Evolutionary conservation across 345 rosid species (phyloP), one percentile per base, ranked within the genome.

Genomic region (Excoecaria cochinchinensis): DNA sequence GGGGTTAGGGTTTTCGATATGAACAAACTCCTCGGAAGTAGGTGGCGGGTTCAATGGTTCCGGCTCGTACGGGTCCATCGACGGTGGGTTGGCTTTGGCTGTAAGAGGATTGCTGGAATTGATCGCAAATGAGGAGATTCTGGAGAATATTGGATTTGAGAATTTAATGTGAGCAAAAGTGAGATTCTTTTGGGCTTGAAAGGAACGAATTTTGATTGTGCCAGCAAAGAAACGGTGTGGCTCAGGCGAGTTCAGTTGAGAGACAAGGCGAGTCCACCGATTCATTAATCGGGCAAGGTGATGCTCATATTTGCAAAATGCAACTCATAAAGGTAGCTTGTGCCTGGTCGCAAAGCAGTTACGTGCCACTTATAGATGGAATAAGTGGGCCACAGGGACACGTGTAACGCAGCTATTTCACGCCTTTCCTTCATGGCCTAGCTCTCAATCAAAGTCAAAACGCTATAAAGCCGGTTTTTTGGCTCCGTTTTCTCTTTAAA

Each of bases 1-100:
- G 17, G 87, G 86, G 57, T 69, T 81, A 15, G 95, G 92, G 56
- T 81, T 89, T 40, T 92, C 98, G 79, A 94, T 83, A 85, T 90
- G 92, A 79, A 94, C 85, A 75, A 86, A 94, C 66, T 91, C 96
- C 3, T 76, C 79, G 1, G 64, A 60, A 48, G 83, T 63, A 47
- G 67, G 46, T 56, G 72, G 89, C 36, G 79, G 64, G 10, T 52
- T 52, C 70, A 55, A 53, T n/a, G 72, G 61, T 65, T 89, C 87
- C 62, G 80, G 74, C 46, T 84, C 74, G 53, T 58, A 60, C 62
- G 84, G 72, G 71, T 92, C 90, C 91, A 91, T 84, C 62, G 71
- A 39, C 58, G 78, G 80, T 17, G 72, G 40, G 17, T 16, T 40
- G 3, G 47, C 71, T 47, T 76, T 51, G 74, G 71, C 59, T 25